Percentiles rank a stretch among this genome's conserved stretches.
Conservation (phyloP, 257 asterid species). For the Solanum etuberosum region DNA sequence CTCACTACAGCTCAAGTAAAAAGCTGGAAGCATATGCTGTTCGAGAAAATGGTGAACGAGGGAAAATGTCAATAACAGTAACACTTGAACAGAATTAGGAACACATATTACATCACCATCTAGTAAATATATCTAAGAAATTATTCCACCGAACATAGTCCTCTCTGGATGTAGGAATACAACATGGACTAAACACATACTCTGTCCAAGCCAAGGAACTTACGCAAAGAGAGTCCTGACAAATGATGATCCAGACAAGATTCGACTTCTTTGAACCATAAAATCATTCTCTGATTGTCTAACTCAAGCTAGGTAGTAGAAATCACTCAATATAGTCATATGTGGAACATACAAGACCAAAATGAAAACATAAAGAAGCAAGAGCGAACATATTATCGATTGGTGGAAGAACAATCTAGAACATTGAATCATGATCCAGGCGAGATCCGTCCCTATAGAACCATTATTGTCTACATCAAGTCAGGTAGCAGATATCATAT, state of each 20-base stretch:
- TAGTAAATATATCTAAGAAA: not conserved
- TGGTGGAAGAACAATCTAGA: not conserved
- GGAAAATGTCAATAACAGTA: not conserved
- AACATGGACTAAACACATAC: not conserved
- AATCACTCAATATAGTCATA: not conserved
- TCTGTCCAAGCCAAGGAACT: not conserved
- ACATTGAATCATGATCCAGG: not conserved
- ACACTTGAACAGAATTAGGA: not conserved
- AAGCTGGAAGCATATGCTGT: conserved; percentile 36
- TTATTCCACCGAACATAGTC: not conserved
- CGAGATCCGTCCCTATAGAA: not conserved
- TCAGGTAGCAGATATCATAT: not conserved
- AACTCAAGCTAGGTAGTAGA: not conserved
- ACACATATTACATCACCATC: not conserved
- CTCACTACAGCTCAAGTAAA: conserved; percentile 21
- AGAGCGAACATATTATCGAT: not conserved
- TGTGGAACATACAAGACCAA: too few relatives aligned
- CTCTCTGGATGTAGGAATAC: not conserved
- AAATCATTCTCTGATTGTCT: not conserved
- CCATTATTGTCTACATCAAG: not conserved
- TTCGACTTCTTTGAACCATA: not conserved
- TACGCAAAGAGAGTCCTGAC: not conserved
- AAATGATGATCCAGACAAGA: not conserved
- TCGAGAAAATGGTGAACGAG: not conserved
- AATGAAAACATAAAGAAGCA: not conserved